Percentiles rank a stretch among this genome's conserved stretches.
These are phyloP conservation scores for Priceomyces haplophilus DNA, from an alignment of 805 yeast genomes.

Conservation along the genomic window DNA sequence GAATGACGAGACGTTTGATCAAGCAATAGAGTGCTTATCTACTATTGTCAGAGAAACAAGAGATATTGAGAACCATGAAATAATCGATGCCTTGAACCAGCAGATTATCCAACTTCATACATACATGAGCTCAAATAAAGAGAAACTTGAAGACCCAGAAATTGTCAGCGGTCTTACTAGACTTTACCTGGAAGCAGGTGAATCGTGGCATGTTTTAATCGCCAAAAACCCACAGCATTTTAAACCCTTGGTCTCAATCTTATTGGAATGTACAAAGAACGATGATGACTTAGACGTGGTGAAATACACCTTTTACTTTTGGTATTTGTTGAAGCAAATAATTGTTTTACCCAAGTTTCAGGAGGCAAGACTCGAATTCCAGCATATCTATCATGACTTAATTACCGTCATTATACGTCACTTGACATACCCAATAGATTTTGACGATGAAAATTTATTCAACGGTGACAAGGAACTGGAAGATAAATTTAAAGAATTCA, in stretches of 20 bases:
- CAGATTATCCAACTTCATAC: constrained; percentile 64
- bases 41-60: constrained; percentile 78
- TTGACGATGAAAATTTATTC: constrained; percentile 43
- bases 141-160: constrained; percentile 58
- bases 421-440: constrained; percentile 64
- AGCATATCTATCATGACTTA: constrained; percentile 56
- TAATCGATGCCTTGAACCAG: constrained; percentile 65
- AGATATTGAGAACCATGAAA: constrained; percentile 61
- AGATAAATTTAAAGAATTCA: constrained; percentile 88
- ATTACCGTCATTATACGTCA: constrained; percentile 62
- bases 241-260: constrained; percentile 67
- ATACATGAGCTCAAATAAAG: constrained; percentile 29
- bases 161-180: constrained; percentile 67
- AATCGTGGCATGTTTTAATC: constrained; percentile 87
- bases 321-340: constrained; percentile 80
- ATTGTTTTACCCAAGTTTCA: constrained; percentile 57
- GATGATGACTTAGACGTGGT: constrained; percentile 87
- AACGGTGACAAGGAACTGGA: constrained; percentile 72
- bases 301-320: constrained; percentile 86
- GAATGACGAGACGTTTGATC: constrained; percentile 71
- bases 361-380: constrained; percentile 47
- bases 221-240: constrained; percentile 69
- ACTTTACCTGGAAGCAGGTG: constrained; percentile 88
- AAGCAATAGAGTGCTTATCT: constrained; percentile 82
- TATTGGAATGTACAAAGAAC: constrained; percentile 66